Evolutionary conservation across 139 green algal species (phyloP).

Genomic region (Auxenochlorella protothecoides): DNA sequence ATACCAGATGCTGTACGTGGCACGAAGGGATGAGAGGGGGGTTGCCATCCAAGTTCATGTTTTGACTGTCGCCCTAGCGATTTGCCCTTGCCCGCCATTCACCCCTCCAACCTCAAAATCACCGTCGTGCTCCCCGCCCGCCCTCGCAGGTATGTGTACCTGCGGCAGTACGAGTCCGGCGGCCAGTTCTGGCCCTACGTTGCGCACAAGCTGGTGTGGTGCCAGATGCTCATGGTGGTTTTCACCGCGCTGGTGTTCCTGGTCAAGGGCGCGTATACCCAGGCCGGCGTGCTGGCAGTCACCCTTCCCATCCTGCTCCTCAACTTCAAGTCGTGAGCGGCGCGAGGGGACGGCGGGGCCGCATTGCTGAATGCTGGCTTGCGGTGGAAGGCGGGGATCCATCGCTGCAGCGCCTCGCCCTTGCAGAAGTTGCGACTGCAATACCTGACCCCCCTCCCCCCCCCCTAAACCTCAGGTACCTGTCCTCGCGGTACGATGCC

Average conservation of each 20-base stretch:
- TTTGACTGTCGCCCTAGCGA: no score
- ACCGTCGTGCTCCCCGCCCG: not conserved
- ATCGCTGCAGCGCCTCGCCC: no score
- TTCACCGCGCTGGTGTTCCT: conserved; percentile 48
- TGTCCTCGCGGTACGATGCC: conserved; percentile 28
- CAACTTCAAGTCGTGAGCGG: conserved; percentile 45
- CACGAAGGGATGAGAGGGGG: no score
- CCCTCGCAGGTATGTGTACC: conserved; percentile 15
- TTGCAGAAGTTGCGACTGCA: no score
- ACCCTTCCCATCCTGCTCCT: conserved; percentile 51
- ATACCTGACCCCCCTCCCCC: not conserved
- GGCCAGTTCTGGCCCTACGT: conserved; percentile 14
- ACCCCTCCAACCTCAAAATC: no score
- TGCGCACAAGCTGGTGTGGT: conserved; percentile 19
- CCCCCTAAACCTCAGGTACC: conserved; percentile 14
- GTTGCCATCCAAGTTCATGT: no score
- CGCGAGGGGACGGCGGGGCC: not conserved
- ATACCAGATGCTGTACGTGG: conserved; percentile 40
- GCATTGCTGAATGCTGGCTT: not conserved
- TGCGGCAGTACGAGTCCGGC: conserved; percentile 34
- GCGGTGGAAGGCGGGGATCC: no score
- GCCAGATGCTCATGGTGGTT: conserved; percentile 24
- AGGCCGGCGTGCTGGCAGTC: conserved; percentile 23
- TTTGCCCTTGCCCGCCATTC: no score
- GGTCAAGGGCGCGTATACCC: conserved; percentile 45